phyloP scores from a whole-genome alignment of 768 basidiomycete genomes.

The Podaxis pistillaris region DNA sequence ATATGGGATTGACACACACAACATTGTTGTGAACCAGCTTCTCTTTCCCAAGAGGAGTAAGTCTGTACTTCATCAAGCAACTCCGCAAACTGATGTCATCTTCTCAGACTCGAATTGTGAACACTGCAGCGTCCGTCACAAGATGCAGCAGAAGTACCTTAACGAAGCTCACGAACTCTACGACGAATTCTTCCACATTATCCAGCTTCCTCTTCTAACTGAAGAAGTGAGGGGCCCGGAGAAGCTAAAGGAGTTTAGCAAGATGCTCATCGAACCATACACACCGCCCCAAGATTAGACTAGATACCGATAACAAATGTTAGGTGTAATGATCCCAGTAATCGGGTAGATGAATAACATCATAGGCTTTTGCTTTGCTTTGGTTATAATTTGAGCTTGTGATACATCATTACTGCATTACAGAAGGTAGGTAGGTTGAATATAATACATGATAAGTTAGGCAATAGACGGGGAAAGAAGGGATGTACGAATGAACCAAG shows the following conservation, averaged over 20 bases:
- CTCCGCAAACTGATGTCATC: conserved; percentile 3
- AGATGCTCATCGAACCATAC: conserved; percentile 86
- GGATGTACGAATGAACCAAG: background rate
- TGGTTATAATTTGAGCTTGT: background rate
- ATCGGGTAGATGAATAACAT: conserved; percentile 3
- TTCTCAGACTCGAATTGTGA: conserved; percentile 84
- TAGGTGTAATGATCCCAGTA: background rate
- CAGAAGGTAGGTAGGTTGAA: background rate
- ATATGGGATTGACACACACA: conserved; percentile 97
- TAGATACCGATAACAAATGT: background rate
- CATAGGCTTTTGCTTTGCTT: background rate
- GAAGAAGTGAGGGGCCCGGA: conserved; percentile 97
- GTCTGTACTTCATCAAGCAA: conserved; percentile 24
- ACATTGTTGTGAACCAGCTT: conserved; percentile 97
- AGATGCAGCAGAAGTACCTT: conserved; percentile 99
- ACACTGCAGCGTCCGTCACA: conserved; percentile 90
- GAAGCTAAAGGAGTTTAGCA: conserved; percentile 89
- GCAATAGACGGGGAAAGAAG: background rate
- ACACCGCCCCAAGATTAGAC: conserved; percentile 47
- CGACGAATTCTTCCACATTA: conserved; percentile 97
- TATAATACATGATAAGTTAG: conserved; percentile 9
- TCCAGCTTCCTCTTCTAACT: conserved; percentile 89
- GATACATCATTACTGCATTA: conserved; percentile 4
- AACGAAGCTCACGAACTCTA: conserved; percentile 96
- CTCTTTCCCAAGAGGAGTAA: conserved; percentile 88